A percentile compares a stretch with the other conserved stretches of the same genome.
Conservation (phyloP, 1,284 basidiomycete genomes). For the Malassezia psittaci region DNA sequence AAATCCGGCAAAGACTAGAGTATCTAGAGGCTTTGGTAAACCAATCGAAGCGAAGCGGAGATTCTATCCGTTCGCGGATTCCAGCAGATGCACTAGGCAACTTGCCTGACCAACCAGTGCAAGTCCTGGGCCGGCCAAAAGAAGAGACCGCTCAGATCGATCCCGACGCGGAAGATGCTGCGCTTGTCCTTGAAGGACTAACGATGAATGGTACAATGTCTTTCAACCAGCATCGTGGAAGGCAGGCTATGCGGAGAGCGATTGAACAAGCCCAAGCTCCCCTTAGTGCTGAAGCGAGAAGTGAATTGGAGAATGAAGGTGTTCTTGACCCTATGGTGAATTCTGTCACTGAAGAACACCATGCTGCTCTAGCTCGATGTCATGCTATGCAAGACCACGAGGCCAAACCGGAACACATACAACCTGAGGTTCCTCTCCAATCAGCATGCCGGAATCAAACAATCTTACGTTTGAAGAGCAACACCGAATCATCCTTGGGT, state of each 20-base stretch:
- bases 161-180: conserved; percentile 42
- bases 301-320: not conserved
- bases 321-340: not conserved
- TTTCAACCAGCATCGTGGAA: conserved; percentile 8
- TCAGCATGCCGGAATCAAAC: conserved; percentile 20
- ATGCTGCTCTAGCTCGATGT: not conserved
- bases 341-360: not conserved
- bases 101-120: not conserved
- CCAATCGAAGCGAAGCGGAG: conserved; percentile 1
- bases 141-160: conserved; percentile 13
- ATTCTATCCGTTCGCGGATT: not conserved
- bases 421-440: not conserved
- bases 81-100: not conserved
- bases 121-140: not conserved
- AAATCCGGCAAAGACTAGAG: conserved; percentile 41
- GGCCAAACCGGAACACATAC: not conserved
- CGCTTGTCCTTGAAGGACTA: conserved; percentile 37
- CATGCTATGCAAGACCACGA: not conserved
- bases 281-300: not conserved
- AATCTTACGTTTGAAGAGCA: conserved; percentile 28
- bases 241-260: conserved; percentile 1
- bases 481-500: conserved; percentile 38
- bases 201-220: conserved; percentile 26
- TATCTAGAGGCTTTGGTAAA: conserved; percentile 32
- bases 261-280: not conserved